Conservation (phyloP, 2,329 filamentous ascomycete genomes). For the Alternaria triticina region DNA sequence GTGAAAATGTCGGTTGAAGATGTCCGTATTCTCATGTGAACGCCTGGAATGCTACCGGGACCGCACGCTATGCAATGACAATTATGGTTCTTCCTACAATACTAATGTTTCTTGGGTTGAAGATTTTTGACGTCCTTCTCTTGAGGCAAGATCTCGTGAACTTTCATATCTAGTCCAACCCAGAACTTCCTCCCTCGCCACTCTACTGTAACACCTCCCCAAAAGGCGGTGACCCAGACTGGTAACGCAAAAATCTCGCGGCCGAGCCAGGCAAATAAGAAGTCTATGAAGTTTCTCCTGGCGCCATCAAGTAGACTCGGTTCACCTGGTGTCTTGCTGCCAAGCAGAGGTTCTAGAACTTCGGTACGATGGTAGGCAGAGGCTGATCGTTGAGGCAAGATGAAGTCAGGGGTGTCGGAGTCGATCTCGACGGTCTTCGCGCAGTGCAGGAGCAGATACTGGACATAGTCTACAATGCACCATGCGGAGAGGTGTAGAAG, state of each 20-base stretch:
- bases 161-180: constrained; percentile 84
- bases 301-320: constrained; percentile 41
- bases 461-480: constrained; percentile 76
- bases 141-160: constrained; percentile 62
- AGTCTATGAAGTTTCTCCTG: constrained; percentile 68
- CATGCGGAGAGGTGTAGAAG: constrained; percentile 68
- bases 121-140: constrained; percentile 5
- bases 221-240: constrained; percentile 88
- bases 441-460: constrained; percentile 77
- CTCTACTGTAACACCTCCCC: constrained; percentile 82
- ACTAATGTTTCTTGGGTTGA: neutral
- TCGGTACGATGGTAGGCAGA: constrained; percentile 42
- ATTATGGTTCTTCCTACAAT: too few species aligned
- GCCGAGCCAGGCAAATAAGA: constrained; percentile 83
- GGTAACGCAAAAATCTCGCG: constrained; percentile 83
- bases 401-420: constrained; percentile 76
- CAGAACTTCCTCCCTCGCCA: constrained; percentile 87
- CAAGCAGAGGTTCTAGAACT: constrained; percentile 30
- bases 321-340: constrained; percentile 11
- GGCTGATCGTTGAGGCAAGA: constrained; percentile 53
- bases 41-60: neutral
- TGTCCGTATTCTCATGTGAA: neutral
- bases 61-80: neutral
- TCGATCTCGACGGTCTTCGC: constrained; percentile 74
- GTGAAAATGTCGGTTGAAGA: neutral